Evolutionary conservation across 371 early-diverging fungal species (phyloP).

Genomic region (Circinella umbellata): DNA sequence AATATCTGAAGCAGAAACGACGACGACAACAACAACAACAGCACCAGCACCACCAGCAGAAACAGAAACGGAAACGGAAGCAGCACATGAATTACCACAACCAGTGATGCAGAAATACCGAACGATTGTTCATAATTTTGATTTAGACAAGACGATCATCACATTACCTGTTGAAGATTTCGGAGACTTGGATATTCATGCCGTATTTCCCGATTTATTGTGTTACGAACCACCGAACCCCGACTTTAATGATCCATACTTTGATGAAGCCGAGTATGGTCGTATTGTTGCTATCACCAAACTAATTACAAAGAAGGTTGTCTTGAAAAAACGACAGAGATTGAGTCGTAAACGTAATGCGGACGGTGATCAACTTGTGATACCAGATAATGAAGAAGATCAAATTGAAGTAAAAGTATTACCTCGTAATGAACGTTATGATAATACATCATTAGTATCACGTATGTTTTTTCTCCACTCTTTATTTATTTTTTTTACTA

Average conservation of each 20-base stretch:
- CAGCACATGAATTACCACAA: constrained; percentile 6
- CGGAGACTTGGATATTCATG: constrained; percentile 34
- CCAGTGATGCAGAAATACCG: constrained; percentile 21
- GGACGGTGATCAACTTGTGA: constrained; percentile 32
- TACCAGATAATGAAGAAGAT: constrained; percentile 37
- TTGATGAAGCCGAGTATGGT: constrained; percentile 48
- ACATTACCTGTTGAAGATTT: constrained; percentile 25
- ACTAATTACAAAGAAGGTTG: constrained; percentile 46
- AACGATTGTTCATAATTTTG: constrained; percentile 16
- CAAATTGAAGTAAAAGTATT: constrained; percentile 40
- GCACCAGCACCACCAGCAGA: background rate
- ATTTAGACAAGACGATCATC: constrained; percentile 19
- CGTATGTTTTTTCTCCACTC: constrained; percentile 18
- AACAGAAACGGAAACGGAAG: background rate
- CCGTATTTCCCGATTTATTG: constrained; percentile 51
- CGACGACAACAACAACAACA: background rate
- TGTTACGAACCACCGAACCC: constrained; percentile 56
- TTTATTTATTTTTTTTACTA: no score
- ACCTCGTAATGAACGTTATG: constrained; percentile 36
- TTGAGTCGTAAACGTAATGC: constrained; percentile 47
- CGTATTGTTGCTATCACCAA: constrained; percentile 43
- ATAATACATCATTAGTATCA: constrained; percentile 26
- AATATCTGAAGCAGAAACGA: background rate
- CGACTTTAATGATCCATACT: constrained; percentile 50
- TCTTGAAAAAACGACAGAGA: constrained; percentile 43